Evolutionary conservation across 2,329 filamentous ascomycete species (phyloP), one percentile per base, ranked within the genome.

Genomic region (Ophiostoma sp.): DNA sequence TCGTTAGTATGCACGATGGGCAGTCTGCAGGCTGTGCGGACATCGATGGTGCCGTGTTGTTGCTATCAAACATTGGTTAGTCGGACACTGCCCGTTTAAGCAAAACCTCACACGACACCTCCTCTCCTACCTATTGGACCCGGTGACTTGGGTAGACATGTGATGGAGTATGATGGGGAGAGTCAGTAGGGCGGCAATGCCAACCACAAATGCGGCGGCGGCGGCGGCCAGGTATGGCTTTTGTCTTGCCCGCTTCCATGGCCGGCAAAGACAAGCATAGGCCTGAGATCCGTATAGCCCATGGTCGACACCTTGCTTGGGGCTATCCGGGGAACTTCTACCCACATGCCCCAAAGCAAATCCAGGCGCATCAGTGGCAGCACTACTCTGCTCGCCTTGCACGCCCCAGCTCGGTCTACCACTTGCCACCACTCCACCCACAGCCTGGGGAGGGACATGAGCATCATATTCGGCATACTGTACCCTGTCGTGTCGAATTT

Each of bases 211-310:
- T 17, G 45, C 71, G 12, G 42, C 42, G 1, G 70, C 59, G 0
- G 73, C 72, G 2, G 72, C 71, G 0, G 57, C 71, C 50, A 75
- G 36, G 25, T 75, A 76, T 2, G 75, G 75, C 48, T 73, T 74
- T 6, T 4, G 52, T 19, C 59, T 22, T 1, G 28, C 48, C 69
- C 70, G 72, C 1, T 11, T 9, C 73, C 66, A 69, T 15, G 63
- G 39, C 25, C 25, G 19, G 17, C 15, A 19, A 3, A 69, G 57
- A 5, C 52, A 42, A 2, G 45, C 33, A 9, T 17, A 2, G 57
- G 31, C 28, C 15, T 17, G 57, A 3, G 31, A 17, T 31, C 25
- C 5, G 9, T 19, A 17, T 31, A n/a, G 52, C 11, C 25, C 25
- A 1, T 28, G 8, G 22, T 15, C 12, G 17, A 7, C 31, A 8